Conservation (phyloP, 305 asterid species). For the Fraxinus sp. region DNA sequence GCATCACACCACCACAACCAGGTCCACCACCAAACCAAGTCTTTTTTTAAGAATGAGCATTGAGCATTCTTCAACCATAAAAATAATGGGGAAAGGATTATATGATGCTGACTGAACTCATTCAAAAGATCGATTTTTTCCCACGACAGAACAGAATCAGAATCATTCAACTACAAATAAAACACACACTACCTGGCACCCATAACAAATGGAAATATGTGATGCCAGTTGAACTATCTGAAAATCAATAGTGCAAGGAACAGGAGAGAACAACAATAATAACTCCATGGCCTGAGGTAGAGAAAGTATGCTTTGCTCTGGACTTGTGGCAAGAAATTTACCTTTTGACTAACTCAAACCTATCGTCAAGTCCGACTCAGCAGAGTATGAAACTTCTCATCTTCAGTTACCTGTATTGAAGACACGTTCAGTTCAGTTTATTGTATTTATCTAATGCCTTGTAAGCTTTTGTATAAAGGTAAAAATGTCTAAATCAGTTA, state of each 20-base stretch:
- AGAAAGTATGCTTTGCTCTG: neutral
- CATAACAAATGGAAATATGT: neutral
- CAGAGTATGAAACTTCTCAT: slow-evolving; percentile 6
- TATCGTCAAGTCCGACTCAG: neutral
- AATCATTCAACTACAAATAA: neutral
- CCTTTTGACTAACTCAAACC: neutral
- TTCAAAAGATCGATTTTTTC: neutral
- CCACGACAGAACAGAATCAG: neutral
- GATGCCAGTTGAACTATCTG: neutral
- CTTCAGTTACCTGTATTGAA: slow-evolving; percentile 11
- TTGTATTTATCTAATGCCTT: neutral
- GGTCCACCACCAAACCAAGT: neutral
- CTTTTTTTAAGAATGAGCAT: neutral
- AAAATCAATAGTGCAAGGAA: neutral
- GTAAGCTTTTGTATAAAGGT: neutral
- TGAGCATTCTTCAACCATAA: neutral
- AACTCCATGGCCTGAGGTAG: neutral
- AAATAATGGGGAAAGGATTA: neutral
- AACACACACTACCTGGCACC: neutral
- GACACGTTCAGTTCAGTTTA: neutral
- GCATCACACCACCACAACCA: neutral
- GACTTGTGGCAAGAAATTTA: neutral
- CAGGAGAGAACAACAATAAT: neutral
- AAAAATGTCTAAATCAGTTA: neutral
- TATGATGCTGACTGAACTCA: neutral